Evolutionary conservation across 2,329 filamentous ascomycete genomes (phyloP).

Genomic region (Coniella lustricola): DNA sequence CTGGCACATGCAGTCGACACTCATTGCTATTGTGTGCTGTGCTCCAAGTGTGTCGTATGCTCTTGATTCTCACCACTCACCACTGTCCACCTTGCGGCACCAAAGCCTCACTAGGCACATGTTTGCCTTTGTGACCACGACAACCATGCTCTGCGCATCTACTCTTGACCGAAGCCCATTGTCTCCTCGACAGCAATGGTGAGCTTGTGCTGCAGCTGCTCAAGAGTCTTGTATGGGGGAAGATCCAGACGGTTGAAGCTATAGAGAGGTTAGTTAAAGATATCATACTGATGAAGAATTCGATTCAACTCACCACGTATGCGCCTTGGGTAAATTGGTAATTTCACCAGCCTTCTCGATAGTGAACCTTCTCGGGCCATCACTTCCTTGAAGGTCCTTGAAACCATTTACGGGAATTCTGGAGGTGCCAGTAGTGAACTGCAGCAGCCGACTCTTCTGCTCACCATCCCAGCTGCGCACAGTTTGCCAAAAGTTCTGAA

Average conservation of each 20-base stretch:
- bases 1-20: constrained; percentile 1
- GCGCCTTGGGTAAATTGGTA: constrained; percentile 86
- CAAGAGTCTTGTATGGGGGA: constrained; percentile 84
- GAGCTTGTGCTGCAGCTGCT: constrained; percentile 79
- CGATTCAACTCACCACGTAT: constrained; percentile 84
- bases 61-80: background rate
- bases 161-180: constrained; percentile 97
- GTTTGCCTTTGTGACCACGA: background rate
- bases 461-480: constrained; percentile 96
- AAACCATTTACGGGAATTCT: constrained; percentile 98
- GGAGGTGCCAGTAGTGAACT: constrained; percentile 96
- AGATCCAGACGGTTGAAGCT: constrained; percentile 97
- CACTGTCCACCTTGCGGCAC: too few relatives aligned
- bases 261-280: too few relatives aligned
- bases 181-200: constrained; percentile 98
- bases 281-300: too few relatives aligned
- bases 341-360: constrained; percentile 96
- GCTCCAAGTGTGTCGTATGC: background rate
- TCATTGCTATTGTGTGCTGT: constrained; percentile 1
- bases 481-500: constrained; percentile 98
- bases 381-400: constrained; percentile 96
- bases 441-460: constrained; percentile 90
- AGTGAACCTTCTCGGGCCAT: constrained; percentile 90
- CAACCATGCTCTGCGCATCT: constrained; percentile 26
- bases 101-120: background rate